A percentile compares a stretch with the other conserved stretches of the same genome.
These are phyloP conservation scores for Retiboletus fuscus DNA, from an alignment of 1,284 basidiomycete genomes.

Conservation along the genomic window DNA sequence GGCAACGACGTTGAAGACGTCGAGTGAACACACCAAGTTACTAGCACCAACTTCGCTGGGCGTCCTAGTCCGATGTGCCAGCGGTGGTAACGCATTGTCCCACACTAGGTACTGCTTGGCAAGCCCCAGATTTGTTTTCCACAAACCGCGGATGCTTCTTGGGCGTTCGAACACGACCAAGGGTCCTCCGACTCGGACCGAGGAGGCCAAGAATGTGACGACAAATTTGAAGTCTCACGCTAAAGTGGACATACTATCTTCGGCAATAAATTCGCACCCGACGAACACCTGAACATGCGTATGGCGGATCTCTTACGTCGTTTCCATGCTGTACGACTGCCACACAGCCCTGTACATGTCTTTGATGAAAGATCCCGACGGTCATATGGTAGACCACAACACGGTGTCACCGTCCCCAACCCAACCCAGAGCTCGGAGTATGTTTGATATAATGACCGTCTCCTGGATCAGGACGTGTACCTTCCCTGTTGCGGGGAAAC, in stretches of 20 bases:
- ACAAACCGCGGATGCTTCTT: constrained; percentile 2
- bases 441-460: too few species aligned
- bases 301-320: background rate
- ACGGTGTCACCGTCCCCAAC: too few species aligned
- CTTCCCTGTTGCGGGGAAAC: background rate
- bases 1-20: background rate
- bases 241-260: background rate
- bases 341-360: too few species aligned
- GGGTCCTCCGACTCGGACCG: background rate
- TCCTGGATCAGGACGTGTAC: background rate
- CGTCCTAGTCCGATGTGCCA: background rate
- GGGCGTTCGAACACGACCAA: background rate
- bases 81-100: background rate
- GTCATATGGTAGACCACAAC: too few species aligned
- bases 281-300: too few species aligned
- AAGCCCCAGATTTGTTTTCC: background rate
- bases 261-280: background rate
- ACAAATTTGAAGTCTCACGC: background rate
- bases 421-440: too few species aligned
- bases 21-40: background rate
- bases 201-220: background rate
- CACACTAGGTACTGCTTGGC: background rate
- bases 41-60: background rate
- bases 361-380: too few species aligned
- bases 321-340: background rate